Base-by-base conservation (phyloP, 768 basidiomycete genomes). In the Phlebiopsis gigantea region DNA sequence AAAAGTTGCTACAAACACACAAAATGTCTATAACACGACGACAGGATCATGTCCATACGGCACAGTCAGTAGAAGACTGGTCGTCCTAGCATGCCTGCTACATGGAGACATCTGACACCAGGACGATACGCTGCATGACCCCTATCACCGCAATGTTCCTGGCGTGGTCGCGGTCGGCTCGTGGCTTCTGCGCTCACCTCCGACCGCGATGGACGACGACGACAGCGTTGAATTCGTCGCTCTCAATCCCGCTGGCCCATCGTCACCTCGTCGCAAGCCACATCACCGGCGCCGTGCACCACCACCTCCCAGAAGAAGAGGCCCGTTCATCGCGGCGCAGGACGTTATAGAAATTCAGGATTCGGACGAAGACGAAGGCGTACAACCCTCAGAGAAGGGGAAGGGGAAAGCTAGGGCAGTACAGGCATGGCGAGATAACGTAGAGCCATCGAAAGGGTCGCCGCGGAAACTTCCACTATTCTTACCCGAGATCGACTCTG, bases 291-390 rank as follows among this genome's bases (percentile, higher is more conserved):
- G 51, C 4, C 47, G 34, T 19, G 52, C 41, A 21, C 59, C 55
- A 4, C 25, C 57, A 8, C 19, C 49, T 14, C 46, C 50, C 2
- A 21, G 25, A 26, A 44, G 54, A 5, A 46, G 30, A 31, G 46
- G 28, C 21, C 26, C 26, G 21, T 8, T n/a, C 8, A 22, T 46
- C 29, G 39, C 25, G 42, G 45, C 48, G 9, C 63, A 62, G 28
- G 65, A 73, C 52, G 68, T 81, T 24, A 80, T 83, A 57, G 81
- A 81, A 60, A 68, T 83, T 59, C 72, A 77, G 1, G 81, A 84
- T 63, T 78, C 79, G 22, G 79, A 81, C 46, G 65, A 69, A 50
- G 79, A 78, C 6, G 42, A 50, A 43, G 39, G 41, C 30, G 46
- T 52, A 0, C 31, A 57, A 0, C 56, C 29, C 17, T 61, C 55